phyloP scores from a whole-genome alignment of 2,329 filamentous ascomycete species.

The Ophiostoma angusticollis region DNA sequence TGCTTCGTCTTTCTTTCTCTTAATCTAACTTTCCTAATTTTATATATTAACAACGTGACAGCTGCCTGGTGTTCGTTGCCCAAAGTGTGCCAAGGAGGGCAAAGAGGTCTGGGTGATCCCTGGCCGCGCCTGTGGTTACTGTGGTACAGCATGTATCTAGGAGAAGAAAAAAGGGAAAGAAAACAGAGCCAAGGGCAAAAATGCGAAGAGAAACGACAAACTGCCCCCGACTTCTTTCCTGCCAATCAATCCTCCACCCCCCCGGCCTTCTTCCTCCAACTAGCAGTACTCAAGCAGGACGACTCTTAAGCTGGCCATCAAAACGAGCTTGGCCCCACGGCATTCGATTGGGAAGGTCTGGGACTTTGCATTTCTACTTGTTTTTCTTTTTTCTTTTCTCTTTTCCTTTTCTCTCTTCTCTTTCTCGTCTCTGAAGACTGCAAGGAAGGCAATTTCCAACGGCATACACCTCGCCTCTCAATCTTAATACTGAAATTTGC shows the following conservation, averaged over 20 bases:
- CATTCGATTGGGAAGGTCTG: not conserved
- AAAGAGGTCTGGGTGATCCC: conserved; percentile 17
- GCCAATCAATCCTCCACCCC: too few relatives aligned
- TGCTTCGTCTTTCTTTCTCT: not conserved
- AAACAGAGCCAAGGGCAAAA: too few relatives aligned
- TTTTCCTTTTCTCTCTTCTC: not conserved
- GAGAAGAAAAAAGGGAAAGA: not conserved
- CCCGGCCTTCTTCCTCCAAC: too few relatives aligned
- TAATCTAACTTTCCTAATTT: not conserved
- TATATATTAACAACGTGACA: conserved; percentile 1
- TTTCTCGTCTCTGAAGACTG: not conserved
- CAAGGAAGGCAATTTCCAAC: too few relatives aligned
- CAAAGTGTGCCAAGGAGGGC: conserved; percentile 15
- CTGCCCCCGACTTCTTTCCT: too few relatives aligned
- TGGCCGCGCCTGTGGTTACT: conserved; percentile 17
- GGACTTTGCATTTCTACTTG: not conserved
- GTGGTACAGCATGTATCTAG: conserved; percentile 14
- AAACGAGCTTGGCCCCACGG: too few relatives aligned
- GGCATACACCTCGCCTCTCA: too few relatives aligned
- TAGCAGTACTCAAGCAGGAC: too few relatives aligned
- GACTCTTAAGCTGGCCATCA: too few relatives aligned
- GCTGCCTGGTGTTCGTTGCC: conserved; percentile 16
- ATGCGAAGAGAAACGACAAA: too few relatives aligned
- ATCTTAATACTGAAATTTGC: not conserved
- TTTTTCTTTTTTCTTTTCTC: not conserved